Evolutionary conservation across 257 asterid genomes (phyloP).

Genomic region (Nyctanthes arbortristis): DNA sequence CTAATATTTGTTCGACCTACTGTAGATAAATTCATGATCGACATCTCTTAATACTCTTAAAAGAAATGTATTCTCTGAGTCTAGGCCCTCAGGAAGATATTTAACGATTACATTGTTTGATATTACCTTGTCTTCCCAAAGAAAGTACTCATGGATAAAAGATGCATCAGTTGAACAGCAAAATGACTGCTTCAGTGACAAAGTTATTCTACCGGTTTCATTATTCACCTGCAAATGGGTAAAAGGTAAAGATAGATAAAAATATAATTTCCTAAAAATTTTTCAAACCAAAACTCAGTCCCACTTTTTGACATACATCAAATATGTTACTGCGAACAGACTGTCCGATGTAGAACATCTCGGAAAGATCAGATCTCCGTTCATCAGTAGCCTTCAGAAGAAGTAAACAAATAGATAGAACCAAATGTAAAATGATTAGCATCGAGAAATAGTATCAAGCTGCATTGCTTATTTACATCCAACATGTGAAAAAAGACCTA

Average conservation of each 20-base stretch:
- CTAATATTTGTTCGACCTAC: background rate
- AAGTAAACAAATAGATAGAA: constrained; percentile 17
- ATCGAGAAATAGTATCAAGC: background rate
- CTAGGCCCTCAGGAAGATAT: constrained; percentile 5
- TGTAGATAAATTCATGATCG: background rate
- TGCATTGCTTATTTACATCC: background rate
- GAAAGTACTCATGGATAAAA: constrained; percentile 82
- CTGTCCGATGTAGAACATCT: constrained; percentile 79
- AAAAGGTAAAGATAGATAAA: constrained; percentile 20
- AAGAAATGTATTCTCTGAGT: background rate
- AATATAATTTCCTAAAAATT: constrained; percentile 13
- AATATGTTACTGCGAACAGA: constrained; percentile 82
- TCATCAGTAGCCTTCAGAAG: constrained; percentile 81
- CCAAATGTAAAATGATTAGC: background rate
- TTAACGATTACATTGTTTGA: constrained; percentile 7
- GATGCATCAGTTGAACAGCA: constrained; percentile 84
- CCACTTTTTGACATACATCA: constrained; percentile 55
- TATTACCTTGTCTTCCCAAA: constrained; percentile 83
- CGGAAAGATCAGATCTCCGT: constrained; percentile 59
- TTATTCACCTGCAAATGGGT: constrained; percentile 62
- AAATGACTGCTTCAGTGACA: constrained; percentile 83
- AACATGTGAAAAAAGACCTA: constrained; percentile 2
- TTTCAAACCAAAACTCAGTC: constrained; percentile 12
- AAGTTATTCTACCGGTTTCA: constrained; percentile 76
- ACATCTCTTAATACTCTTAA: background rate